Evolutionary conservation across 331 rosid genomes (phyloP), one percentile per base, ranked within the genome.

Genomic region (Pyracantha coccinea): DNA sequence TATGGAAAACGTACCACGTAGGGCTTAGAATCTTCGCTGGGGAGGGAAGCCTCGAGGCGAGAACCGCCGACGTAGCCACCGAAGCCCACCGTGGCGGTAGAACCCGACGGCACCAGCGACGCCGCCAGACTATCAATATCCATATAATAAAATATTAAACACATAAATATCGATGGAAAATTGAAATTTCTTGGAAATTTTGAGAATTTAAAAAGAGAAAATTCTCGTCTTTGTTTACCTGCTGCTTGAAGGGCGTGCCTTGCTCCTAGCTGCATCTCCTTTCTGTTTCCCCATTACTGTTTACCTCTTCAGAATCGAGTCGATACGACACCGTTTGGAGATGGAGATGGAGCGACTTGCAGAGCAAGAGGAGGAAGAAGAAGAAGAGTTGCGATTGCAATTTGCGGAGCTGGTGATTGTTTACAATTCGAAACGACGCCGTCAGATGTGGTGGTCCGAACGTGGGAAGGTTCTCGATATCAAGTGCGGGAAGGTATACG

Each of bases 31-130:
- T 91, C 96, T 0, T 94, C 97, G 31, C 85, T 81, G 14, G 95
- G 75, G 55, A 78, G 38, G 41, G 96, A 64, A 83, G 86, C 81
- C 78, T 90, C 97, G 50, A 94, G 80, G 59, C 98, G 91, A 4
- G 97, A 88, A 50, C 92, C 87, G 3, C 98, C 98, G n/a, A 93
- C 89, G 74, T 85, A 93, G 58, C 98, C 98, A 21, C 96, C 98
- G 77, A 94, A 94, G 72, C 98, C 97, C 7, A 79, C 86, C 66
- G 92, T 21, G 50, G 89, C 86, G 35, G 91, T 61, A 53, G 96
- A 85, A 71, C 87, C 88, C 72, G 96, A 85, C 5, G 91, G 81
- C 87, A 94, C 78, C 38, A 94, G 92, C 72, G 98, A 90, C 27
- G 98, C 96, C 47, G 97, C 98, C 63, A 86, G 77, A 79, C 98